These are phyloP conservation scores for Syzygium aqueum DNA, from an alignment of 345 rosid species.

Conservation along the genomic window DNA sequence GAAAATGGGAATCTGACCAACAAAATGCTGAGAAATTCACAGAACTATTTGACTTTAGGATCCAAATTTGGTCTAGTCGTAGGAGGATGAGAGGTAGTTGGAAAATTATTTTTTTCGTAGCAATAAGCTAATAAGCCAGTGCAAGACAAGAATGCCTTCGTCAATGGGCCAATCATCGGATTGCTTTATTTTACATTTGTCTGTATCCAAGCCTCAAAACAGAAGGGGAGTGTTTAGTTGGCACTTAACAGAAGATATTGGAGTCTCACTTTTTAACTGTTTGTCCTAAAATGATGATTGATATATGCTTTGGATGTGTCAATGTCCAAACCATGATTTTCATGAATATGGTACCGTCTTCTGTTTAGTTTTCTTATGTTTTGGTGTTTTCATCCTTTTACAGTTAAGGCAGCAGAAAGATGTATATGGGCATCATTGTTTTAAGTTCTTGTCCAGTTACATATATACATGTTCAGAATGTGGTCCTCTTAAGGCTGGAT, in stretches of 20 bases:
- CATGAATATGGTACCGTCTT: neutral
- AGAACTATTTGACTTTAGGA: neutral
- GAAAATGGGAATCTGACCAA: neutral
- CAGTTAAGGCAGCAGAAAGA: constrained; percentile 89
- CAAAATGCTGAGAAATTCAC: neutral
- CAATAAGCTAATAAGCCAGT: neutral
- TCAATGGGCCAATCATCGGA: neutral
- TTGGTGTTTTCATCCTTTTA: constrained; percentile 2
- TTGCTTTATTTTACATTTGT: neutral
- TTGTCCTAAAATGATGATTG: neutral
- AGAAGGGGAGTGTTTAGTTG: neutral
- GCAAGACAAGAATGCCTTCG: neutral
- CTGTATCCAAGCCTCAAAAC: neutral
- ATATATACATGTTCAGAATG: constrained; percentile 66
- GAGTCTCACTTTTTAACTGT: neutral
- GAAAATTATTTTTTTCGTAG: neutral
- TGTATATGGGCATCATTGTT: constrained; percentile 57
- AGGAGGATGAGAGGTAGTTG: neutral
- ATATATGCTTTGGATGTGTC: neutral
- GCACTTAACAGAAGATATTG: neutral
- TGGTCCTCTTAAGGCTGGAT: constrained; percentile 68
- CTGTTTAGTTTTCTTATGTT: constrained; percentile 2
- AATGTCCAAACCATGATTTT: neutral
- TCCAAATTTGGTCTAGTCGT: neutral
- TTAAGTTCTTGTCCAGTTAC: constrained; percentile 67